Evolutionary conservation across 225 moss, liverwort and hornwort species (phyloP).

Genomic region (Polytrichum formosum): DNA sequence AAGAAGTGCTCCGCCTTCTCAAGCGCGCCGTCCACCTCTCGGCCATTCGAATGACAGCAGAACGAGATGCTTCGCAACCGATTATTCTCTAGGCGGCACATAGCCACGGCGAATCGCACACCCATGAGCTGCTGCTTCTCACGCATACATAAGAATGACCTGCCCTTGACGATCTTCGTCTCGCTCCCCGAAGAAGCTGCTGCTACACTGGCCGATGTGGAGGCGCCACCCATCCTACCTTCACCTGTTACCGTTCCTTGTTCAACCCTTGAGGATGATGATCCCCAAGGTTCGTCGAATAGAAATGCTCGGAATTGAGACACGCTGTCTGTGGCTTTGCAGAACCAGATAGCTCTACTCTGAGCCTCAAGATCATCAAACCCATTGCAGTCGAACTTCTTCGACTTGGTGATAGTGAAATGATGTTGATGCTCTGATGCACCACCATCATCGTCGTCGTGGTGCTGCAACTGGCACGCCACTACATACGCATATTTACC

Average conservation of each 20-base stretch:
- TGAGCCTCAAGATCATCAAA: conserved; percentile 69
- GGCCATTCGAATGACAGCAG: conserved; percentile 32
- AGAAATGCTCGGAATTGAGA: conserved; percentile 75
- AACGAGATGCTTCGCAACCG: conserved; percentile 90
- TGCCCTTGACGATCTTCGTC: conserved; percentile 41
- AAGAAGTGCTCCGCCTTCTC: conserved; percentile 77
- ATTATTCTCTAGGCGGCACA: conserved; percentile 76
- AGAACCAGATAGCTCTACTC: conserved; percentile 67
- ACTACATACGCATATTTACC: conserved; percentile 59
- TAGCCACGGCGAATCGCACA: conserved; percentile 72
- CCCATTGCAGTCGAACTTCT: conserved; percentile 68
- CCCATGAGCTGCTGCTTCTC: conserved; percentile 80
- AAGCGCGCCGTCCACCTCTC: conserved; percentile 44
- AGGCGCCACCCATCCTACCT: conserved; percentile 17
- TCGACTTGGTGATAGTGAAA: conserved; percentile 42
- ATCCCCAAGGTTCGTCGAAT: conserved; percentile 56
- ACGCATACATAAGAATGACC: conserved; percentile 83
- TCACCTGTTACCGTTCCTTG: conserved; percentile 11
- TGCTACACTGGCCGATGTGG: conserved; percentile 5
- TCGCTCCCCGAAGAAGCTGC: conserved; percentile 12
- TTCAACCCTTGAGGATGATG: conserved; percentile 24
- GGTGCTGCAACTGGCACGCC: conserved; percentile 56
- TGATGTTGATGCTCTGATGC: conserved; percentile 44
- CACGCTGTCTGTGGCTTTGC: conserved; percentile 66
- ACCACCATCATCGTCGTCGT: no score